phyloP scores from a whole-genome alignment of 805 yeast genomes.

The Candida broadrunensis region DNA sequence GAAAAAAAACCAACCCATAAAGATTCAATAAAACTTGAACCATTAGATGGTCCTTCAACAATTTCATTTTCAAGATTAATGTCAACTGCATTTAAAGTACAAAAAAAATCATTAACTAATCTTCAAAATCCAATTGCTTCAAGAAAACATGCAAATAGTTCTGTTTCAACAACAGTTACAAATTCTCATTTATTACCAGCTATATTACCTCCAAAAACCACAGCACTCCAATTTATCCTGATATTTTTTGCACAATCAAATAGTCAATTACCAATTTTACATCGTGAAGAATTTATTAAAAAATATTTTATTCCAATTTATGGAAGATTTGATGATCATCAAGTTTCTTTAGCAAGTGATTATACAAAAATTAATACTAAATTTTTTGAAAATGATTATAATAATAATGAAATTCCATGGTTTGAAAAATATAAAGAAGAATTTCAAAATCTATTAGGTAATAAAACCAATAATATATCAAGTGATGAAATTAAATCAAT shows the following conservation, averaged over 20 bases:
- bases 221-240: slow-evolving; percentile 64
- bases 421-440: slow-evolving; percentile 36
- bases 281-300: slow-evolving; percentile 71
- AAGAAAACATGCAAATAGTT: slow-evolving; percentile 2
- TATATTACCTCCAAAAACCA: slow-evolving; percentile 62
- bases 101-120: slow-evolving; percentile 13
- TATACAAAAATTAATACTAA: slow-evolving; percentile 44
- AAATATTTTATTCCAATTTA: slow-evolving; percentile 75
- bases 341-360: slow-evolving; percentile 57
- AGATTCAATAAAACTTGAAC: neutral
- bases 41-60: slow-evolving; percentile 7
- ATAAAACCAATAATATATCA: slow-evolving; percentile 4
- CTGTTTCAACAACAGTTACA: neutral
- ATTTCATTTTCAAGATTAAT: slow-evolving; percentile 75
- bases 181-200: slow-evolving; percentile 31
- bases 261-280: slow-evolving; percentile 79
- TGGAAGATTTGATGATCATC: slow-evolving; percentile 59
- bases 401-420: slow-evolving; percentile 29
- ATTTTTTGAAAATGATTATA: slow-evolving; percentile 11
- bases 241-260: slow-evolving; percentile 77
- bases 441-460: slow-evolving; percentile 13
- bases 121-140: slow-evolving; percentile 5
- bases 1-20: neutral
- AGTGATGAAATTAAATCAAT: slow-evolving; percentile 27
- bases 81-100: slow-evolving; percentile 71